Base-by-base conservation (phyloP, 116 monocot species). In the Iris pallida region DNA sequence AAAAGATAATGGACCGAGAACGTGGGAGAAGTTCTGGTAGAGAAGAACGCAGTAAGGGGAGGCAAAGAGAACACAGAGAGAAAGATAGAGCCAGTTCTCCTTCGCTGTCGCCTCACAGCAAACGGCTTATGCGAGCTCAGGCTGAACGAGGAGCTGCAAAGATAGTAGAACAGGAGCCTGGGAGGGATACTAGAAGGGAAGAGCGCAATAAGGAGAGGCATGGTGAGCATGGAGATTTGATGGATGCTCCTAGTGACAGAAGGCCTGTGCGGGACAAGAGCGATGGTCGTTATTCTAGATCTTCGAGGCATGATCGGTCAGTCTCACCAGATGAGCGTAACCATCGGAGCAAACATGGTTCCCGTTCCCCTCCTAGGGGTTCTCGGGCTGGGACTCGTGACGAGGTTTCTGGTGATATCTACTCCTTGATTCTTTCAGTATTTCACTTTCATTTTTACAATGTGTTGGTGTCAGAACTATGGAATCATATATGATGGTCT, bases 381-480 rank as follows among this genome's bases (percentile, higher is more conserved):
- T 71, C 81, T 47, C 84, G 52, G 69, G 48, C 62, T 40, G 68
- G 71, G 60, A 74, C 68, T 65, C 82, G 71, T 75, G 77, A 77
- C 41, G 85, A 89, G 89, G 89, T 89, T 73, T 76, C 71, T 82
- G 73, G 85, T 85, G 82, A 82, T 89, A 78, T 89, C 88, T 55
- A 61, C 61, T 75, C 59, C 79, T 62, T 60, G 0, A 30, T 46
- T 42, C 43, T 19, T 61, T 59, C 59, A 8, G 59, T 58, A 10
- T 17, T 41, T 4, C 19, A 14, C 45, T 45, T 59, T 59, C 3
- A 16, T 6, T 19, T 10, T 47, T 52, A 45, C 16, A 8, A 46
- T 53, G 15, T 54, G 30, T 30, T 62, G 6, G 43, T 11, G 8
- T 11, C 14, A 51, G 49, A 0, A 1, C 1, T 51, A 20, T 16